Evolutionary conservation across 2,329 filamentous ascomycete species (phyloP), one percentile per base, ranked within the genome.

Genomic region (Aspergillus fijiensis): DNA sequence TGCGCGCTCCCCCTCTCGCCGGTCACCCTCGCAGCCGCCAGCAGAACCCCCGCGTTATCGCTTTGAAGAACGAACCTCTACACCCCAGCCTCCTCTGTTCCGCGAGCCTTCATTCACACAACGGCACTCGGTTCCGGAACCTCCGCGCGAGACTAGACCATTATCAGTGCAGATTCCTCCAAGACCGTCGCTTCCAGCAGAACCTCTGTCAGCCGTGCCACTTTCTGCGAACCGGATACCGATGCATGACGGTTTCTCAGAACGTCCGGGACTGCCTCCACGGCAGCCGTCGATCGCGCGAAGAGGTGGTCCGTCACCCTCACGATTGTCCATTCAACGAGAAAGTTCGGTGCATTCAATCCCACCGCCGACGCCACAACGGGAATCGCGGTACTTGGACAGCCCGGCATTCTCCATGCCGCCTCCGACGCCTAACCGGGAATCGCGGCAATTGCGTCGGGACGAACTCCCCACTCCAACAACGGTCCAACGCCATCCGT

Each of bases 221-320:
- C 19, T 79, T 75, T 58, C 79, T 84, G 49, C 83, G 77, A 39
- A 78, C 29, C 67, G 65, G 42, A 48, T 62, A 14, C 63, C 68
- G n/a, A 59, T 65, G 4, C 70, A 65, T 47, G 73, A 76, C 49
- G 68, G 58, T 11, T 74, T 75, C 2, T 73, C 78, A 57, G 76
- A 79, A 50, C 83, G 83, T 31, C 85, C 84, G 2, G 75, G 74
- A 10, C 71, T 84, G 27, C 81, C 82, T 12, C 77, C 78, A 33
- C 75, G 81, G 53, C 73, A 74, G 31, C 62, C 67, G 10, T 66
- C 62, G 1, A 42, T 61, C 21, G 60, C 62, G 16, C 68, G 64
- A 21, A 59, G 67, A 54, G 60, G 57, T 35, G 66, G 62, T 23
- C 60, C 63, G 45, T 74, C 72, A 2, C 69, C 72, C 3, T 61